These are phyloP conservation scores for Mortierella sp. DNA, from an alignment of 371 early-diverging fungal species.

Conservation along the genomic window DNA sequence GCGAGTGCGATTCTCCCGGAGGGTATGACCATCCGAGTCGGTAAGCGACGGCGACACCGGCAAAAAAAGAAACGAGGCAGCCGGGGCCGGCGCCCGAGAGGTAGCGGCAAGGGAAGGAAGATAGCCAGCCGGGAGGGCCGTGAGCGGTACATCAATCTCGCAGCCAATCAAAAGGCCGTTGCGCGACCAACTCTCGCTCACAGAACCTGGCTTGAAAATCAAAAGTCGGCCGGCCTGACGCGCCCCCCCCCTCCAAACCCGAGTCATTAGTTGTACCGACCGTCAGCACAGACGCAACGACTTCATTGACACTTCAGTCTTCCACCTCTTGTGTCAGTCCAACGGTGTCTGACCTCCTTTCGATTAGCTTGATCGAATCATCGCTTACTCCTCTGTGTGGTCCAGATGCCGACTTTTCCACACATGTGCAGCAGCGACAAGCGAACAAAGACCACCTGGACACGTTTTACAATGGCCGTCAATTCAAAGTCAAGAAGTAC, in stretches of 20 bases:
- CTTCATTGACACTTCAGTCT: neutral
- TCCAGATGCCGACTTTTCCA: neutral
- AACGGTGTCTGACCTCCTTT: too few species aligned
- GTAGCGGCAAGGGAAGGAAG: constrained; percentile 12
- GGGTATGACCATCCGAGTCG: constrained; percentile 7
- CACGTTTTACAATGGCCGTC: constrained; percentile 4
- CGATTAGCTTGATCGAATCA: constrained; percentile 8
- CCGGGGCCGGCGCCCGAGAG: constrained; percentile 5
- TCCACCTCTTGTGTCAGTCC: neutral
- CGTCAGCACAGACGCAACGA: constrained; percentile 1
- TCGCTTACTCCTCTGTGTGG: constrained; percentile 10
- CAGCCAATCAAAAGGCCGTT: constrained; percentile 25
- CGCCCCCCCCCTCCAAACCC: too few species aligned
- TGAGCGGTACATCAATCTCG: constrained; percentile 12
- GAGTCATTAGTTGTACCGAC: constrained; percentile 2
- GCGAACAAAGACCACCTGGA: constrained; percentile 4
- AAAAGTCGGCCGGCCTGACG: constrained; percentile 6
- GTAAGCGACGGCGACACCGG: neutral
- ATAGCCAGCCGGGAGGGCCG: neutral
- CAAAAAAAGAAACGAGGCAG: neutral
- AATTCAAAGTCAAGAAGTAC: constrained; percentile 2
- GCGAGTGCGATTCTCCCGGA: neutral
- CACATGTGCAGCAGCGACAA: too few species aligned
- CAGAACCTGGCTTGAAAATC: constrained; percentile 7
- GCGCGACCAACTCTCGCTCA: constrained; percentile 1